Conservation (phyloP, 129 eudicot genomes). For the Escallonia herrerae region DNA sequence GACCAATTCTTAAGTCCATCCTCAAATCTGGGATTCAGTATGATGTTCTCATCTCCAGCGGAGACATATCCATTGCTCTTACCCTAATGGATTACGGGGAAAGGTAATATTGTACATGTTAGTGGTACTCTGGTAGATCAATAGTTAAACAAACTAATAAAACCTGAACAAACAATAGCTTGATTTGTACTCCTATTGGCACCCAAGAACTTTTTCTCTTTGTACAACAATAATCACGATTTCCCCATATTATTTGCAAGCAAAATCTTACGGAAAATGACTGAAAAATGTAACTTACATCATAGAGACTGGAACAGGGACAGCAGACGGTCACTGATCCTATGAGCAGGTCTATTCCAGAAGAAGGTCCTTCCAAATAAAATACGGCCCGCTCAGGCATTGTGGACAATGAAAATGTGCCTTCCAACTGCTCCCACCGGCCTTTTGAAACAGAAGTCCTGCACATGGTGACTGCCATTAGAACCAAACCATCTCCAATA, state of each 20-base stretch:
- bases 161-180: not conserved
- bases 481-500: not conserved
- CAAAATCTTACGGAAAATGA: not conserved
- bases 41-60: slow-evolving; percentile 46
- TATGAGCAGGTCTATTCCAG: slow-evolving; percentile 76
- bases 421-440: slow-evolving; percentile 71
- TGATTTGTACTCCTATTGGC: not conserved
- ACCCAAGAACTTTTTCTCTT: not conserved
- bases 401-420: slow-evolving; percentile 53
- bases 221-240: not conserved
- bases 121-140: not conserved
- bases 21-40: slow-evolving; percentile 65
- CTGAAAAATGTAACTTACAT: slow-evolving; percentile 26
- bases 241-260: not conserved
- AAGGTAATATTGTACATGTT: not conserved
- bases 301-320: slow-evolving; percentile 9
- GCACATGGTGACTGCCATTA: slow-evolving; percentile 15
- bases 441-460: slow-evolving; percentile 49
- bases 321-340: slow-evolving; percentile 41
- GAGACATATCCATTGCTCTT: slow-evolving; percentile 9
- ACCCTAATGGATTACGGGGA: slow-evolving; percentile 22
- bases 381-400: slow-evolving; percentile 55
- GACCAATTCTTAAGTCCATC: slow-evolving; percentile 78
- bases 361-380: slow-evolving; percentile 77
- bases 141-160: not conserved